Evolutionary conservation across 495 filamentous ascomycete genomes (phyloP).

Genomic region (Aspergillus campestris): DNA sequence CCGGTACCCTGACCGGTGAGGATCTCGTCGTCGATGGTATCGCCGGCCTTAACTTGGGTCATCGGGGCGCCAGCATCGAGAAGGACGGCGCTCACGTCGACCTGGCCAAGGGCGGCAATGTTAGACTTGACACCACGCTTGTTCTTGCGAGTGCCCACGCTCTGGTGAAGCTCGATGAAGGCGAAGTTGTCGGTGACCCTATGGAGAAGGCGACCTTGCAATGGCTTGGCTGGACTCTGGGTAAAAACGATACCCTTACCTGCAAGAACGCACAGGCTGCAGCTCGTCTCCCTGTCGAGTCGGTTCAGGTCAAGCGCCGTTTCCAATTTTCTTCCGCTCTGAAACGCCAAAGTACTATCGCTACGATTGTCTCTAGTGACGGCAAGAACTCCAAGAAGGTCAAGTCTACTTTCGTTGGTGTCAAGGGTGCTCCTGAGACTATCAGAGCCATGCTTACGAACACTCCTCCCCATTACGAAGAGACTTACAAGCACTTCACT

Average conservation of each 20-base stretch:
- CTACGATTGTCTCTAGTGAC: constrained; percentile 62
- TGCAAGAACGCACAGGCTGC: constrained; percentile 39
- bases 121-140: constrained; percentile 74
- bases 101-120: constrained; percentile 54
- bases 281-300: constrained; percentile 38
- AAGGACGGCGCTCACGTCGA: constrained; percentile 70
- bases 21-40: constrained; percentile 97
- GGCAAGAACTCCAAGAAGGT: constrained; percentile 61
- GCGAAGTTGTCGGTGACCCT: constrained; percentile 93
- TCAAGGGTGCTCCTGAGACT: constrained; percentile 96
- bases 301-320: constrained; percentile 86
- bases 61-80: constrained; percentile 58
- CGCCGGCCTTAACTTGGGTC: constrained; percentile 71
- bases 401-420: constrained; percentile 79
- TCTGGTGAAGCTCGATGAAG: constrained; percentile 90
- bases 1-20: constrained; percentile 91
- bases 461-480: constrained; percentile 83
- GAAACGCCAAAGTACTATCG: constrained; percentile 92
- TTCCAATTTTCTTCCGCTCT: constrained; percentile 98
- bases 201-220: constrained; percentile 96
- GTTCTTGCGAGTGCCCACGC: constrained; percentile 94
- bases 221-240: constrained; percentile 84
- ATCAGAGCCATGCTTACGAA: constrained; percentile 85
- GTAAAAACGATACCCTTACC: constrained; percentile 72
- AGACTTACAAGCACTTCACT: constrained; percentile 97